These are phyloP conservation scores for Salinomyces thailandicus DNA, from an alignment of 2,329 filamentous ascomycete species.

Conservation along the genomic window DNA sequence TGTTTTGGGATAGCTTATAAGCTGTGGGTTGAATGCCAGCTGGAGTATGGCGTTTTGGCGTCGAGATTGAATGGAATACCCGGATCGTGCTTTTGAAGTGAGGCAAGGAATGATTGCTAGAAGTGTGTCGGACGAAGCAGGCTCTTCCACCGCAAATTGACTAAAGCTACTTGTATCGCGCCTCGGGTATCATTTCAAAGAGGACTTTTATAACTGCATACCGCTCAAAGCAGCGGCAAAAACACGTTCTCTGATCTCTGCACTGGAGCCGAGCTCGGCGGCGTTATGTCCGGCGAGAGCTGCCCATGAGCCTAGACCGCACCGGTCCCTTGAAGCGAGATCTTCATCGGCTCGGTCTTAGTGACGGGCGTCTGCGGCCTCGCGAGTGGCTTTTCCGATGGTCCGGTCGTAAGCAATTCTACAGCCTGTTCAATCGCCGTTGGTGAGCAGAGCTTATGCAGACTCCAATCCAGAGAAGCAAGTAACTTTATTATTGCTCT, in stretches of 20 bases:
- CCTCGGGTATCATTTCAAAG: not conserved
- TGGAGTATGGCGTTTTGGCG: no score
- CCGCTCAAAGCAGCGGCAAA: constrained; percentile 15
- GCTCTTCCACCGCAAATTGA: no score
- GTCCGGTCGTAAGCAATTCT: constrained; percentile 3
- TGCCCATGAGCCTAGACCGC: constrained; percentile 7
- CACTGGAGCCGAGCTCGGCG: not conserved
- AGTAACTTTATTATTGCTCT: constrained; percentile 8
- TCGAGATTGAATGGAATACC: no score
- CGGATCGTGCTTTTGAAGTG: no score
- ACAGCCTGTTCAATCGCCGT: constrained; percentile 2
- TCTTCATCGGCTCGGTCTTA: constrained; percentile 2
- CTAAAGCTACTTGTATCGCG: no score
- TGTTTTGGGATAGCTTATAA: constrained; percentile 85
- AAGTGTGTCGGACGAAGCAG: no score
- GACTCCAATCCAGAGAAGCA: constrained; percentile 14
- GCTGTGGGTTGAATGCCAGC: no score
- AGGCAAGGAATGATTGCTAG: no score
- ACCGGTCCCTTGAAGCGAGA: not conserved
- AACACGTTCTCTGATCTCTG: not conserved
- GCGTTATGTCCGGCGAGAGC: constrained; percentile 6
- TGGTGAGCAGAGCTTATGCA: constrained; percentile 9
- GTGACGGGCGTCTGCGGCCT: not conserved
- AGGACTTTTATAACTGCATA: not conserved
- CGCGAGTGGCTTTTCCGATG: constrained; percentile 1